Evolutionary conservation across 2,329 filamentous ascomycete genomes (phyloP), one percentile per base, ranked within the genome.

Genomic region (Penicillium rolfsii): DNA sequence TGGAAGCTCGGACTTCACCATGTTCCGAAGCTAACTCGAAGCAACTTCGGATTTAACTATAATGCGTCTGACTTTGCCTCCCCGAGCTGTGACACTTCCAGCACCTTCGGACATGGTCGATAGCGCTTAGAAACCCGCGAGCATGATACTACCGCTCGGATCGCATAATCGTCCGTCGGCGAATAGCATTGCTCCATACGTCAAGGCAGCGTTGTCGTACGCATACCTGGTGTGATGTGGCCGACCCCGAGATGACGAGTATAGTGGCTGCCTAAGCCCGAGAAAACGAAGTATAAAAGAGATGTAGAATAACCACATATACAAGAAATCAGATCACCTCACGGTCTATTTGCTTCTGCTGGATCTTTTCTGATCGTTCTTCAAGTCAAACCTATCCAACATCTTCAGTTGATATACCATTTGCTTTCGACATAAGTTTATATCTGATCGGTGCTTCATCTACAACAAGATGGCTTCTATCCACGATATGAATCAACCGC

Each of bases 401-500:
- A 45, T 38, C 19, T 38, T 26, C 33, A 26, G 19, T 26, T 4
- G 40, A 38, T 53, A 38, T 35, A 58, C 57, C 16, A 30, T 40
- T 48, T 58, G 38, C 38, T 43, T n/a, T n/a, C 30, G 28, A 22
- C 19, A 22, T 33, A 55, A 40, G 30, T 58, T 22, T 22, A 28
- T 38, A 53, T 41, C 24, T 33, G 45, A 16, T 14, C 19, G n/a
- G 52, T 22, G 22, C 43, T 52, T 24, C 40, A 48, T 41, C 26
- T 12, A 43, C 26, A 59, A 52, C 66, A 80, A 71, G 59, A 85
- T 85, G 83, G 80, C 83, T 70, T 81, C 81, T 65, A 74, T 85
- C 61, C 77, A 79, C 60, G 82, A 84, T 70, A 79, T 84, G 75
- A 84, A 85, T 60, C 77, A 81, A 58, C 79, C 78, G 4, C 78